Base-by-base conservation (phyloP, 106 monocot species). In the Agapanthus africanus region DNA sequence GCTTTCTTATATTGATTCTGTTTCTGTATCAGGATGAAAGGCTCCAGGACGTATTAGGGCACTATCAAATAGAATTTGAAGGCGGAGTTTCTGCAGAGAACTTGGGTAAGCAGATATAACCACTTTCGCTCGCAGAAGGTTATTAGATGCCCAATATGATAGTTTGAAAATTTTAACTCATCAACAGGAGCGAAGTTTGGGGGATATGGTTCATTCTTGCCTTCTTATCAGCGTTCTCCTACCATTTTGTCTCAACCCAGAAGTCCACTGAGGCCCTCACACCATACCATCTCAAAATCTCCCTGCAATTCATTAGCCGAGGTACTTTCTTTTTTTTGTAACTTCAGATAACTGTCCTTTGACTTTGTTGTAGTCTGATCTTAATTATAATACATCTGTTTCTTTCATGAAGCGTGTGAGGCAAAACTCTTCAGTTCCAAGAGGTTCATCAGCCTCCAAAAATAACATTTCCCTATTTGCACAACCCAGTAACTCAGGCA, bases 121-220 rank as follows among this genome's bases (percentile, higher is more conserved):
- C 19, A 22, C 30, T 25, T n/a, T 63, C 21, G 35, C 28, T 19
- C 19, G 23, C 36, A 47, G 63, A 63, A 27, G 73, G n/a, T 35
- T 13, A 19, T 47, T 47, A 7, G 46, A 15, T 47, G 46, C 19
- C 16, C 21, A 21, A 63, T 18, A 46, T 72, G 56, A 57, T 59
- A 22, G 10, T 78, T 37, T 63, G 63, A 38, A 7, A 66, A 63
- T 34, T 65, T 69, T 13, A 63, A 19, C 46, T 47, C 28, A 31
- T 69, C 63, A 40, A 63, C 78, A 91, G 91, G 87, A 54, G 76
- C 87, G 22, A 87, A 79, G 67, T 84, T 87, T 79, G 83, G 87
- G 42, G 81, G 72, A 44, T 91, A 91, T 72, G 91, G 91, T 52
- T 87, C 91, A 4, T 91, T 91, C 61, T 76, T 91, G 18, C 87